Conservation (phyloP, 306 rosid genomes). For the Delonix regia region DNA sequence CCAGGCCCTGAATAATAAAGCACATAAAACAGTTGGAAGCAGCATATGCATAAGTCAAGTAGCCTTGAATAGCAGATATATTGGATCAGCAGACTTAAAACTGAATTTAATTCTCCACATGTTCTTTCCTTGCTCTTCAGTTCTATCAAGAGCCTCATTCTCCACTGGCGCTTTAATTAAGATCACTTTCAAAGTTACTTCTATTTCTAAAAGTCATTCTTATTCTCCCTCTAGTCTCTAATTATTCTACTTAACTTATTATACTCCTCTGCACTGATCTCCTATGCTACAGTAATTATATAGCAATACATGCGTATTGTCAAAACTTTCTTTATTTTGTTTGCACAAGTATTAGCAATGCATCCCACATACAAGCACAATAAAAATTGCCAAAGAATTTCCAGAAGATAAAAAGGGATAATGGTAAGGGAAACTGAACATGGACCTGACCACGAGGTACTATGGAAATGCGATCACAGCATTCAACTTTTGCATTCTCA, state of each 20-base stretch:
- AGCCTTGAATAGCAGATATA: conserved; percentile 13
- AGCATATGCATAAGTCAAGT: background rate
- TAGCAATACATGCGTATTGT: background rate
- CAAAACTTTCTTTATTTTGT: background rate
- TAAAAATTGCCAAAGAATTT: conserved; percentile 24
- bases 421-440: conserved; percentile 52
- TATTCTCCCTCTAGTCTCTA: conserved; percentile 20
- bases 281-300: conserved; percentile 14
- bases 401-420: conserved; percentile 20
- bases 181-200: conserved; percentile 18
- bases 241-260: conserved; percentile 4
- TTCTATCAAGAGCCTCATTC: conserved; percentile 26
- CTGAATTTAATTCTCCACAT: background rate
- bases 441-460: conserved; percentile 98
- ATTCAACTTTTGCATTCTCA: conserved; percentile 84
- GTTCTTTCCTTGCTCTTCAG: conserved; percentile 22
- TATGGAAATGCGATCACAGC: conserved; percentile 88
- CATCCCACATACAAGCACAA: conserved; percentile 21
- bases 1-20: conserved; percentile 2
- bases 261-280: conserved; percentile 27
- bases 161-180: background rate
- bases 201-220: background rate
- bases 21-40: background rate
- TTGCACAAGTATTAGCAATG: background rate
- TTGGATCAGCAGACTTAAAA: background rate